A percentile compares a stretch with the other conserved stretches of the same genome.
phyloP scores from a whole-genome alignment of 148 eudicot genomes.

The Camellia sinensis region DNA sequence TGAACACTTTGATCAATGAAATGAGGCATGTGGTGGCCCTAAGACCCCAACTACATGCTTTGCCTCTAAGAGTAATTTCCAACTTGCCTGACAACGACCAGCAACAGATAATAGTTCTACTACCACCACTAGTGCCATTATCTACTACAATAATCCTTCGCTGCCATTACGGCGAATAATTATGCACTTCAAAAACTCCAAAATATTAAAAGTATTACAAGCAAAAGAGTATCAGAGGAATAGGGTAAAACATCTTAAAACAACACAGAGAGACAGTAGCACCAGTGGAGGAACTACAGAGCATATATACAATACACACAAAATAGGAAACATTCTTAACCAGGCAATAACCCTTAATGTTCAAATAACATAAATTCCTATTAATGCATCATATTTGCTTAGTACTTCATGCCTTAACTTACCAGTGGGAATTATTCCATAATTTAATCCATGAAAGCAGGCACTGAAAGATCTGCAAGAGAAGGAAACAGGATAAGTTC shows the following conservation, averaged over 20 bases:
- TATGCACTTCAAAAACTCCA: too few species aligned
- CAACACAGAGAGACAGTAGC: not conserved
- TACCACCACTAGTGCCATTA: too few species aligned
- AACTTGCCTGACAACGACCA: too few species aligned
- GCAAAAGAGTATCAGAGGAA: not conserved
- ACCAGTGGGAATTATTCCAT: conserved; percentile 5
- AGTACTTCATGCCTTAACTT: not conserved
- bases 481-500: not conserved
- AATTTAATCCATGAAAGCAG: not conserved
- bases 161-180: too few species aligned
- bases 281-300: too few species aligned
- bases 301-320: not conserved
- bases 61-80: too few species aligned
- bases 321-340: not conserved
- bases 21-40: too few species aligned
- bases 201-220: not conserved
- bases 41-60: too few species aligned
- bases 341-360: not conserved
- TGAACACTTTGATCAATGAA: too few species aligned
- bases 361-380: conserved; percentile 4
- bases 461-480: conserved; percentile 1
- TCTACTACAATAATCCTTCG: too few species aligned
- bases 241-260: not conserved
- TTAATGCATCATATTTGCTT: not conserved
- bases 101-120: too few species aligned